phyloP scores from a whole-genome alignment of 352 stramenopile species.

The Globisporangium splendens region DNA sequence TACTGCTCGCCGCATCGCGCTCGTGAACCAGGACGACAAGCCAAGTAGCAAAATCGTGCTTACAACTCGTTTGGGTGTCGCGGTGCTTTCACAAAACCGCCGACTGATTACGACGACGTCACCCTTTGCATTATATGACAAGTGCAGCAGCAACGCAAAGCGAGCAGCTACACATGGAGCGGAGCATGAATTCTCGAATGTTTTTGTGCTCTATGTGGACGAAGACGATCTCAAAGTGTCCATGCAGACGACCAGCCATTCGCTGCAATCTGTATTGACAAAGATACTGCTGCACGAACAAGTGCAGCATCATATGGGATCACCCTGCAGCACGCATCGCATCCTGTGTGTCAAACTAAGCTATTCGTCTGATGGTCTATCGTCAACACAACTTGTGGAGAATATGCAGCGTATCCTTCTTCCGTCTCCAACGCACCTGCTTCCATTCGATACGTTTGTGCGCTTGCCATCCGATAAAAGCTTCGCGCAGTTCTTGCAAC shows the following conservation, averaged over 20 bases:
- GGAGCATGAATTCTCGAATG: neutral
- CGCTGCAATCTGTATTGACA: constrained; percentile 1
- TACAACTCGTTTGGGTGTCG: constrained; percentile 24
- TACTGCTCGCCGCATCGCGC: constrained; percentile 16
- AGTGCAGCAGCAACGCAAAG: neutral
- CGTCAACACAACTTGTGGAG: constrained; percentile 16
- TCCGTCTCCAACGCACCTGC: neutral
- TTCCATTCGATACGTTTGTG: constrained; percentile 26
- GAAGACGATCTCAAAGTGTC: constrained; percentile 16
- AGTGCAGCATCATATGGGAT: constrained; percentile 24
- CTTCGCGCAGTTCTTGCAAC: constrained; percentile 4
- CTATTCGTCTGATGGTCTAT: constrained; percentile 5
- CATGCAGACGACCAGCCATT: neutral
- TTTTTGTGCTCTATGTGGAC: constrained; percentile 33
- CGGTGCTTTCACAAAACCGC: constrained; percentile 39
- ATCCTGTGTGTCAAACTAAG: constrained; percentile 24
- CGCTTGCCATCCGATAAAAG: neutral
- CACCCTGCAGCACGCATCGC: constrained; percentile 14
- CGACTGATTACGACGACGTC: constrained; percentile 25
- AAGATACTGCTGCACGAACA: constrained; percentile 24
- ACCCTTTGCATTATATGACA: constrained; percentile 25
- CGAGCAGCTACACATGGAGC: too few relatives aligned
- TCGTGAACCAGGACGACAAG: constrained; percentile 10
- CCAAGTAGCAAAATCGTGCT: constrained; percentile 14
- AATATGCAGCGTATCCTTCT: constrained; percentile 15